A percentile compares a stretch with the other conserved stretches of the same genome.
phyloP scores from a whole-genome alignment of 192 early-diverging fungal genomes.

The Pilaira anomala region DNA sequence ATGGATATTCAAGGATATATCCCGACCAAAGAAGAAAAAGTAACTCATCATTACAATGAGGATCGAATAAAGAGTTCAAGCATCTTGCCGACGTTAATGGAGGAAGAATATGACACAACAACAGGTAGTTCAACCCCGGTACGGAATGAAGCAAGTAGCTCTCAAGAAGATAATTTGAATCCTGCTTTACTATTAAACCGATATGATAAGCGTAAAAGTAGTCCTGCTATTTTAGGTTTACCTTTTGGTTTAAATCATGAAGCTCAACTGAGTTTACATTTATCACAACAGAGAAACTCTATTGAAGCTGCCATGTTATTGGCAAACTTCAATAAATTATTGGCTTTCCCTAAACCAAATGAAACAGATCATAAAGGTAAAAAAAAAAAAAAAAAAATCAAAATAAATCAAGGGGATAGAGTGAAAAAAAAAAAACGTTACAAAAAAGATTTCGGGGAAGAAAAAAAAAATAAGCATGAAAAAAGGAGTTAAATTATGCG shows the following conservation, averaged over 20 bases:
- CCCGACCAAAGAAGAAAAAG: neutral
- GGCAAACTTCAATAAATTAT: conserved; percentile 30
- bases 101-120: conserved; percentile 6
- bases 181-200: conserved; percentile 21
- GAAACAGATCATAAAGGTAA: conserved; percentile 19
- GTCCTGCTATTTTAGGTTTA: conserved; percentile 31
- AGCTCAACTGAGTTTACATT: conserved; percentile 24
- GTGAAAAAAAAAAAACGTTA: neutral
- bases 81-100: conserved; percentile 13
- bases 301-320: conserved; percentile 41
- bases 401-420: too few relatives aligned
- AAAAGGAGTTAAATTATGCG: conserved; percentile 18
- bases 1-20: conserved; percentile 29
- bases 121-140: neutral
- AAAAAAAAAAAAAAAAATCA: neutral
- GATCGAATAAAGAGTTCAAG: neutral
- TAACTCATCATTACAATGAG: neutral
- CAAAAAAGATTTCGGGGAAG: neutral
- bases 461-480: conserved; percentile 3
- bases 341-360: conserved; percentile 14
- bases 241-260: conserved; percentile 21
- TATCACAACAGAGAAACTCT: conserved; percentile 36
- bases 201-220: conserved; percentile 39
- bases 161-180: conserved; percentile 6
- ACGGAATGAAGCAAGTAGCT: conserved; percentile 3